Evolutionary conservation across 768 basidiomycete species (phyloP).

Genomic region (Mrakia gelida): DNA sequence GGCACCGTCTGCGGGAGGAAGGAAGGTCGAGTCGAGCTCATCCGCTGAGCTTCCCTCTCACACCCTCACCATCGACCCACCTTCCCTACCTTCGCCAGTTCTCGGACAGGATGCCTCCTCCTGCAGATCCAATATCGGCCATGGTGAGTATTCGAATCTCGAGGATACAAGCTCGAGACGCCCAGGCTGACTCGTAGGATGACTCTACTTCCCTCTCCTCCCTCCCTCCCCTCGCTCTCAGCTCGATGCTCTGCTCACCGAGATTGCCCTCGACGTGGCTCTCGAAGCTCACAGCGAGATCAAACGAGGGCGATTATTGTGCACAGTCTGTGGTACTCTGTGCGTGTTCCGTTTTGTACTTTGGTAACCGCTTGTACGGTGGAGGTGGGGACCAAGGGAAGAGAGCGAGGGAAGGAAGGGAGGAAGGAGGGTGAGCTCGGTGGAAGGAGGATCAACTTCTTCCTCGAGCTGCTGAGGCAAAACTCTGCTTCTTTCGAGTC

Average conservation of each 20-base stretch:
- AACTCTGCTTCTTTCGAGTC: not conserved
- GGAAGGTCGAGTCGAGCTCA: too few relatives aligned
- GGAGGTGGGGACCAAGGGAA: not conserved
- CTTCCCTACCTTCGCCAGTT: too few relatives aligned
- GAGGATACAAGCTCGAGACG: not conserved
- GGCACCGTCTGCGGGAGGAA: too few relatives aligned
- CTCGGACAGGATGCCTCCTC: not conserved
- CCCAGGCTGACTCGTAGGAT: not conserved
- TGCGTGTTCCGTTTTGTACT: not conserved
- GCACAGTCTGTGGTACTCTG: conserved; percentile 13
- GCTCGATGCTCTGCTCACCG: not conserved
- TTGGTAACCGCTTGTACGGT: not conserved
- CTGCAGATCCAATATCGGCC: not conserved
- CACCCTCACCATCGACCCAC: too few relatives aligned
- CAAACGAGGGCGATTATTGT: not conserved
- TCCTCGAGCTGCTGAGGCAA: not conserved
- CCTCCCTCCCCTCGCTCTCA: not conserved
- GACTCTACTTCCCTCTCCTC: not conserved
- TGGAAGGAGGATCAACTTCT: not conserved
- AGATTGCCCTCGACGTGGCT: not conserved
- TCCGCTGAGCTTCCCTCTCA: too few relatives aligned
- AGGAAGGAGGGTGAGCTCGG: conserved; percentile 7
- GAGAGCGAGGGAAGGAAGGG: not conserved
- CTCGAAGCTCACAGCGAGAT: conserved; percentile 15
- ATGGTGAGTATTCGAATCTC: not conserved